These are phyloP conservation scores for Hibiscus tridactylites DNA, from an alignment of 345 rosid species.

Conservation along the genomic window DNA sequence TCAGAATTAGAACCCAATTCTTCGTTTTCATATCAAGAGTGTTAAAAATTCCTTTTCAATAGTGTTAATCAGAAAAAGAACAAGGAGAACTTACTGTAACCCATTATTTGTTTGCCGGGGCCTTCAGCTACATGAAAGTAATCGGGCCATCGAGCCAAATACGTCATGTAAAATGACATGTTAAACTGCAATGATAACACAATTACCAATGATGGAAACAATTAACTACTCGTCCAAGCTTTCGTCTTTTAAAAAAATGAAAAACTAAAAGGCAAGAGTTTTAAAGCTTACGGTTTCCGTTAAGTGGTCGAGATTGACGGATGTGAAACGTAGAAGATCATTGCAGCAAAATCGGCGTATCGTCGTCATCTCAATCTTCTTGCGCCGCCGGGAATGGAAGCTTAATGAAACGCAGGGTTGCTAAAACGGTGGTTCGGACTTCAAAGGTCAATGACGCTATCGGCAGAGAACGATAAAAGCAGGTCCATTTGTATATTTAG, in stretches of 20 bases:
- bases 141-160: constrained; percentile 95
- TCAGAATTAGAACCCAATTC: background rate
- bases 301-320: constrained; percentile 87
- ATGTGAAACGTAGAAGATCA: constrained; percentile 82
- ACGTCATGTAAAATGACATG: constrained; percentile 96
- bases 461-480: background rate
- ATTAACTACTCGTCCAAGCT: background rate
- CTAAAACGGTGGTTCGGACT: background rate
- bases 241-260: background rate
- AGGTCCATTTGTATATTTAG: background rate
- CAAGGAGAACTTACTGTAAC: constrained; percentile 51
- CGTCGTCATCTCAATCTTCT: constrained; percentile 48
- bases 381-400: background rate
- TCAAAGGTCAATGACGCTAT: background rate
- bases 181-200: constrained; percentile 47
- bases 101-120: constrained; percentile 73
- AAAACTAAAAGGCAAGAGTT: background rate
- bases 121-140: constrained; percentile 91
- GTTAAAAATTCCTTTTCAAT: background rate
- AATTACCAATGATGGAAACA: background rate
- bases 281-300: constrained; percentile 66
- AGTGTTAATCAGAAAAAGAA: background rate
- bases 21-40: background rate
- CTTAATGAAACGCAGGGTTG: background rate
- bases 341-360: constrained; percentile 86